phyloP scores from a whole-genome alignment of 345 rosid species.

The Populus alba region DNA sequence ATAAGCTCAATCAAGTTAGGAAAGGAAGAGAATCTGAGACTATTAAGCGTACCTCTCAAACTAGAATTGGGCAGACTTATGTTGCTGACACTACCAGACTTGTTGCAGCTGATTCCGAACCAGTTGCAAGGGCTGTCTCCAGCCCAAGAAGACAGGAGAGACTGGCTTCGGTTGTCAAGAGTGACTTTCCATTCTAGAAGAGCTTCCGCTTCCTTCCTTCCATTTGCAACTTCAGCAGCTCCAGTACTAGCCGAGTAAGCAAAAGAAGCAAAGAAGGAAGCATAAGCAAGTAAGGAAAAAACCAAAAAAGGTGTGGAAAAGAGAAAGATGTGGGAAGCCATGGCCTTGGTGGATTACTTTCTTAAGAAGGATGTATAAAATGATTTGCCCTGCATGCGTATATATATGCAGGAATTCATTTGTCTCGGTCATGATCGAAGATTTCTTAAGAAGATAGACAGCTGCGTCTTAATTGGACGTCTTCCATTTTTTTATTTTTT shows the following conservation, averaged over 20 bases:
- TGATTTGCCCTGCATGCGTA: too few species aligned
- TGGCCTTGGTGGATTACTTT: background rate
- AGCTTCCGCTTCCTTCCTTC: conserved; percentile 10
- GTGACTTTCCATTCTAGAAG: conserved; percentile 25
- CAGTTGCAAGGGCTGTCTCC: conserved; percentile 13
- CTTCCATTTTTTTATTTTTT: too few species aligned
- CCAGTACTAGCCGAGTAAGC: background rate
- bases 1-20: background rate
- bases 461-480: too few species aligned
- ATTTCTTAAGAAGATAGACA: too few species aligned
- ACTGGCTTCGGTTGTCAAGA: conserved; percentile 10
- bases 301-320: background rate
- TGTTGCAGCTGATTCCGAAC: conserved; percentile 15
- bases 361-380: too few species aligned
- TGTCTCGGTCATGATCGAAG: too few species aligned
- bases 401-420: background rate
- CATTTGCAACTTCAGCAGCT: background rate
- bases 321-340: background rate
- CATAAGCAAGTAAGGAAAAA: background rate
- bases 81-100: background rate
- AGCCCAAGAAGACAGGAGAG: conserved; percentile 9
- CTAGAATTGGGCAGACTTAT: background rate
- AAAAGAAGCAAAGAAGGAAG: background rate
- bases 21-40: conserved; percentile 18
- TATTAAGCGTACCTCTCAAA: conserved; percentile 13